Conservation (phyloP, 2,329 filamentous ascomycete genomes). For the Penicillium capsulatum region DNA sequence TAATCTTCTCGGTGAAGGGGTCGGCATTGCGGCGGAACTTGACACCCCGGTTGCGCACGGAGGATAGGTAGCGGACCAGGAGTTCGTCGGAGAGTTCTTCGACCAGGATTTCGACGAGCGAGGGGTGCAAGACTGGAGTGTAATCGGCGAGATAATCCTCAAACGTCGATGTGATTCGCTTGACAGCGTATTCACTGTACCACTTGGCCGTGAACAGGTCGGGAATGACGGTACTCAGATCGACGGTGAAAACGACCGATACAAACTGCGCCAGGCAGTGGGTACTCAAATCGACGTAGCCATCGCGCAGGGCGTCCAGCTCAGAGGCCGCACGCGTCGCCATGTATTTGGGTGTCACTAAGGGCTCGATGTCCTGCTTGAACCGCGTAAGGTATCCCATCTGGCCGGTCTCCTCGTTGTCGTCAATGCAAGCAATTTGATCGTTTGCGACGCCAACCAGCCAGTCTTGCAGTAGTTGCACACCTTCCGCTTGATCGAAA, state of each 20-base stretch:
- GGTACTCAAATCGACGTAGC: constrained; percentile 91
- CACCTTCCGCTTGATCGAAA: constrained; percentile 56
- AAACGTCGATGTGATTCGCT: constrained; percentile 89
- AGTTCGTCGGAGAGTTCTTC: constrained; percentile 92
- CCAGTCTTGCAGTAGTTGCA: constrained; percentile 79
- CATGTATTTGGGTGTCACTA: constrained; percentile 76
- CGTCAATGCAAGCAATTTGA: constrained; percentile 97
- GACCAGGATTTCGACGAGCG: constrained; percentile 83
- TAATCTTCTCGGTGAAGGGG: constrained; percentile 87
- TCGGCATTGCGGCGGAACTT: constrained; percentile 77
- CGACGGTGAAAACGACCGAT: constrained; percentile 79
- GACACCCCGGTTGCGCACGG: constrained; percentile 82
- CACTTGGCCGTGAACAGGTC: constrained; percentile 89
- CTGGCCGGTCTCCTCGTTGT: constrained; percentile 69
- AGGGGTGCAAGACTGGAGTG: constrained; percentile 75
- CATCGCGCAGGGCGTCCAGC: constrained; percentile 71
- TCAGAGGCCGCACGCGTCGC: constrained; percentile 67
- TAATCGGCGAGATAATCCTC: constrained; percentile 94
- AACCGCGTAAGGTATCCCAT: constrained; percentile 83
- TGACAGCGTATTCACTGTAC: constrained; percentile 84
- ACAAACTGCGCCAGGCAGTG: constrained; percentile 88
- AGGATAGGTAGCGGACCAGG: constrained; percentile 75
- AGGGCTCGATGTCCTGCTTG: constrained; percentile 72
- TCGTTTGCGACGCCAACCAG: constrained; percentile 95
- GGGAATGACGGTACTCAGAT: constrained; percentile 77